Conservation (phyloP, 345 rosid genomes). For the Sisymbrium irio region DNA sequence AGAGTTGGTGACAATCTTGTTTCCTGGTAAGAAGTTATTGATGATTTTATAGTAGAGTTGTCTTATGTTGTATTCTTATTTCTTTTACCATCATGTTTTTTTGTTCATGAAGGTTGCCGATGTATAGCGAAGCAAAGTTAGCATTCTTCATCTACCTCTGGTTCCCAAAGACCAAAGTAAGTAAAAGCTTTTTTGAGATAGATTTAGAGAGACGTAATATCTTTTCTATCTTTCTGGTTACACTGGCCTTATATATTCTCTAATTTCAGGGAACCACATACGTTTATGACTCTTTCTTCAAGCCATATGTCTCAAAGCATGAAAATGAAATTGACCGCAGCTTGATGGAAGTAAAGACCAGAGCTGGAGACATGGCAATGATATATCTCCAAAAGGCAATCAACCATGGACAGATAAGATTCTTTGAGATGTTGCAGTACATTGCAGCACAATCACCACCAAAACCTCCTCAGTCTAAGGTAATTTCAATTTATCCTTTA, state of each 20-base stretch:
- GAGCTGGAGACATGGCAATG: constrained; percentile 45
- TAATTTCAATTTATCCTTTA: constrained; percentile 7
- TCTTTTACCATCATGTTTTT: constrained; percentile 3
- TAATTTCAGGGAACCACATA: constrained; percentile 51
- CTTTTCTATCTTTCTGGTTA: background rate
- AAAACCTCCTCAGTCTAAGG: constrained; percentile 40
- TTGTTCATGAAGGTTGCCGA: constrained; percentile 53
- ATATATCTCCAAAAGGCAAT: constrained; percentile 47
- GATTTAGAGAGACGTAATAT: background rate
- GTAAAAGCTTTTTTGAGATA: background rate
- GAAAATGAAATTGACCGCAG: constrained; percentile 57
- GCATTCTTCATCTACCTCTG: constrained; percentile 71
- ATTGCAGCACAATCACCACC: constrained; percentile 47
- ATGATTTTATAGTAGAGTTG: background rate
- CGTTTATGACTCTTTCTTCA: constrained; percentile 52
- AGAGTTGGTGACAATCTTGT: constrained; percentile 66
- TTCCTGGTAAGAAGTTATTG: constrained; percentile 49
- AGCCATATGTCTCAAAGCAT: constrained; percentile 49
- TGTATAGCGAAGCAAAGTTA: constrained; percentile 78
- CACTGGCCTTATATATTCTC: background rate
- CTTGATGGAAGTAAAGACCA: constrained; percentile 47
- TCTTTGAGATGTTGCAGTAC: constrained; percentile 47
- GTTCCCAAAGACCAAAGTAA: constrained; percentile 69
- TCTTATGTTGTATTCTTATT: background rate
- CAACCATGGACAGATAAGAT: constrained; percentile 46